Conservation (phyloP, 176 grass and related monocot species). For the Avena insularis region DNA sequence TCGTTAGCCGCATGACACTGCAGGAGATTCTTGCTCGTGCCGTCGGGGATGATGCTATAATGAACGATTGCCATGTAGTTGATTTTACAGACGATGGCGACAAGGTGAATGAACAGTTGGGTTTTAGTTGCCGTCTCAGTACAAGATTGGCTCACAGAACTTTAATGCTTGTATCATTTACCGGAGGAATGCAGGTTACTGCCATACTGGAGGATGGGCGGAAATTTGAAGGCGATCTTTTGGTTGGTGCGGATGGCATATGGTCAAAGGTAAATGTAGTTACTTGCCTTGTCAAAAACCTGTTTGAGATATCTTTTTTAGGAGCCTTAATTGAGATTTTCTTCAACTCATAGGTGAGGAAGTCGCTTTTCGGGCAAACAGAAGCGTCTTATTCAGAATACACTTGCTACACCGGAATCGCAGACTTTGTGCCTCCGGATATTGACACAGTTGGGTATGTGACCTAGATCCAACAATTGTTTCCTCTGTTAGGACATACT, state of each 20-base stretch:
- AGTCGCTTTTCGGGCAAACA: conserved; percentile 68
- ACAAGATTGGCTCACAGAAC: conserved; percentile 4
- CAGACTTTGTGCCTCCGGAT: conserved; percentile 93
- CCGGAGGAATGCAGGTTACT: conserved; percentile 60
- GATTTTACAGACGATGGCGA: conserved; percentile 87
- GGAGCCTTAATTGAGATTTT: conserved; percentile 4
- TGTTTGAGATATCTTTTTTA: conserved; percentile 31
- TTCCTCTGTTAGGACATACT: conserved; percentile 34
- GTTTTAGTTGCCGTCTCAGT: neutral
- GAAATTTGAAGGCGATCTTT: conserved; percentile 91
- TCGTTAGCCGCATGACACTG: conserved; percentile 95
- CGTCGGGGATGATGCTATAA: conserved; percentile 69
- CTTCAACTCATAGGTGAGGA: conserved; percentile 74
- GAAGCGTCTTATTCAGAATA: conserved; percentile 92
- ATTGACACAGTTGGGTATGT: conserved; percentile 96
- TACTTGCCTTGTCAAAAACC: conserved; percentile 27
- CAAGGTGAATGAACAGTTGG: conserved; percentile 55
- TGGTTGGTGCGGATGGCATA: conserved; percentile 98
- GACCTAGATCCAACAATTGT: conserved; percentile 20
- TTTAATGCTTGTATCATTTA: conserved; percentile 8
- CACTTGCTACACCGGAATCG: conserved; percentile 98
- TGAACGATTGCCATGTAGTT: conserved; percentile 84
- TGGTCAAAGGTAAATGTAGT: conserved; percentile 84
- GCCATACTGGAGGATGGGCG: conserved; percentile 86
- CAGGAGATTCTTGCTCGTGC: conserved; percentile 91